phyloP scores from a whole-genome alignment of 306 rosid genomes.

The Cucurbita argyrosperma region DNA sequence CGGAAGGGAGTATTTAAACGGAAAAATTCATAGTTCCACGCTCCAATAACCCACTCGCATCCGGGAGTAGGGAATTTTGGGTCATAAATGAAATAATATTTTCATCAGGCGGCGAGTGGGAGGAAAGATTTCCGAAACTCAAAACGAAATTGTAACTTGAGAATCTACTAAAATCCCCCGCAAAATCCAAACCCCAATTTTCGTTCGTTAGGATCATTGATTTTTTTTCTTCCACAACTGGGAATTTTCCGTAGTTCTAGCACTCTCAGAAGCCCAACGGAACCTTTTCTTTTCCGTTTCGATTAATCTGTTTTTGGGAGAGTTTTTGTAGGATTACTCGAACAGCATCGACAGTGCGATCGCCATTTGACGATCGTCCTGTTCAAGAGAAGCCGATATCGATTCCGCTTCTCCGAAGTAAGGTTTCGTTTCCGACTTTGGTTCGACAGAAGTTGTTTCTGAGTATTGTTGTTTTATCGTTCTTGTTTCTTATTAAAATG shows the following conservation, averaged over 20 bases:
- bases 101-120: background rate
- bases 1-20: too few relatives aligned
- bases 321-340: background rate
- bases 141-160: background rate
- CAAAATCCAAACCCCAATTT: background rate
- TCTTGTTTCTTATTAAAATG: slow-evolving; percentile 24
- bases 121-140: background rate
- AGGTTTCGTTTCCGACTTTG: slow-evolving; percentile 13
- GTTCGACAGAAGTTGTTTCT: slow-evolving; percentile 23
- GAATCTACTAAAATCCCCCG: background rate
- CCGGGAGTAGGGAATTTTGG: background rate
- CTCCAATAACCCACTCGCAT: too few relatives aligned
- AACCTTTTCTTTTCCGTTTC: background rate
- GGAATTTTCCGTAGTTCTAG: background rate
- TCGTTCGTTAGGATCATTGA: background rate
- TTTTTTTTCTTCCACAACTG: background rate
- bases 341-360: background rate
- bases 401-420: slow-evolving; percentile 9
- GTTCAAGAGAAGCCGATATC: background rate
- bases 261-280: background rate
- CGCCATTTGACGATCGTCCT: background rate
- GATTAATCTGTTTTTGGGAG: background rate
- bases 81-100: background rate
- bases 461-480: slow-evolving; percentile 17
- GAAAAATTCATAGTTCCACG: too few relatives aligned